phyloP scores from a whole-genome alignment of 306 rosid species.

The Styphnolobium japonicum region DNA sequence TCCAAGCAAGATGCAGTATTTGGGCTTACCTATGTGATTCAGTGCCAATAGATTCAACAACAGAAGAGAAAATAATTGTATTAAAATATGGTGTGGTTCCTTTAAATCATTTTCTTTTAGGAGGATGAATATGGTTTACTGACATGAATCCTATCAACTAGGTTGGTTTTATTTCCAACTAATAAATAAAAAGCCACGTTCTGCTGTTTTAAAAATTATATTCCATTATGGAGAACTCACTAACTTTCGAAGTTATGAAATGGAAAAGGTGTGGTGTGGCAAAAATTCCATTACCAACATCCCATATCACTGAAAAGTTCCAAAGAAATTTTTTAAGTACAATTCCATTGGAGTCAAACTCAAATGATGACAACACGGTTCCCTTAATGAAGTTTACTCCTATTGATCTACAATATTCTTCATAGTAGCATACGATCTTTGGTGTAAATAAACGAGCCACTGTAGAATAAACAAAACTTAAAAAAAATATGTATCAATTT shows the following conservation, averaged over 20 bases:
- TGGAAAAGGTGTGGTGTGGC: background rate
- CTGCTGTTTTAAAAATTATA: background rate
- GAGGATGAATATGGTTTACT: background rate
- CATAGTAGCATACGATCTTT: conserved; percentile 82
- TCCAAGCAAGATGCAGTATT: too few species aligned
- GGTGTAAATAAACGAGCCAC: conserved; percentile 98
- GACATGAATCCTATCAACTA: background rate
- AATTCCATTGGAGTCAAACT: conserved; percentile 70
- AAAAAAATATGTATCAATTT: conserved; percentile 1
- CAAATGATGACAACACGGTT: conserved; percentile 86
- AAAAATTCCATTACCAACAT: background rate
- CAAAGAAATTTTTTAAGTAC: conserved; percentile 29
- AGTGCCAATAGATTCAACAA: too few species aligned
- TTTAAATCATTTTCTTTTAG: background rate
- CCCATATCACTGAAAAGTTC: background rate
- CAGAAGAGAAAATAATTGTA: too few species aligned
- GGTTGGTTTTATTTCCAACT: background rate
- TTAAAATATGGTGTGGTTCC: background rate
- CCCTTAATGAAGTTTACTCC: conserved; percentile 89
- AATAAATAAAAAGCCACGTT: background rate
- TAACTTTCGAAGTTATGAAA: background rate
- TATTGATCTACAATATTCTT: conserved; percentile 76
- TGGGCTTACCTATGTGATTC: too few species aligned
- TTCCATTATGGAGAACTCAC: background rate
- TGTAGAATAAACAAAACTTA: conserved; percentile 32